Conservation (phyloP, 257 asterid species). For the Ajuga chamaepitys region DNA sequence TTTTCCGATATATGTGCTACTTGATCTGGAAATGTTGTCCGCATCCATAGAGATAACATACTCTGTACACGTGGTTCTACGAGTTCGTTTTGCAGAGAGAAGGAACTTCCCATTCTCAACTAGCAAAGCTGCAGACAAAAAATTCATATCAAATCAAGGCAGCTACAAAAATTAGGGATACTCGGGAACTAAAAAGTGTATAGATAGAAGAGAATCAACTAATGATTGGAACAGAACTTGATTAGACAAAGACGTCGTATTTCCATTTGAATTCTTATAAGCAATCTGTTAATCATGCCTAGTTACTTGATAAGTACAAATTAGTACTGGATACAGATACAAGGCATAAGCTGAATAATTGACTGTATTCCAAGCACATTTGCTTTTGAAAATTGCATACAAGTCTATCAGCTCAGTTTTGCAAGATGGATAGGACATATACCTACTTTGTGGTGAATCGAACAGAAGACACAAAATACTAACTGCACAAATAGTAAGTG, state of each 20-base stretch:
- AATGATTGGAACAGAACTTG: not conserved
- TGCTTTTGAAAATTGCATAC: not conserved
- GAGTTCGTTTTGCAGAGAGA: constrained; percentile 92
- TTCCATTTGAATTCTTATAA: not conserved
- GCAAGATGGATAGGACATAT: not conserved
- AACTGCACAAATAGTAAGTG: not conserved
- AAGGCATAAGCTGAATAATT: not conserved
- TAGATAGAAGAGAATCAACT: not conserved
- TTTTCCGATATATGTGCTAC: constrained; percentile 84
- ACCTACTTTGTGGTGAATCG: not conserved
- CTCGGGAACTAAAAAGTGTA: not conserved
- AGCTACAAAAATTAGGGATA: not conserved
- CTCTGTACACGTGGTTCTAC: constrained; percentile 93
- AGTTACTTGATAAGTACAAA: not conserved
- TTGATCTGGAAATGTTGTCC: constrained; percentile 82
- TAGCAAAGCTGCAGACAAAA: constrained; percentile 52
- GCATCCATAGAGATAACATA: constrained; percentile 93
- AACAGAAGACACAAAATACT: not conserved
- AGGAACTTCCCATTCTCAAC: constrained; percentile 96
- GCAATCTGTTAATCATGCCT: not conserved
- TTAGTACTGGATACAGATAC: too few relatives aligned
- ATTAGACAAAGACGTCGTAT: not conserved
- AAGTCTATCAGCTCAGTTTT: not conserved
- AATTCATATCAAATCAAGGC: constrained; percentile 6
- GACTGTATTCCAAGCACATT: not conserved